Evolutionary conservation across 495 filamentous ascomycete genomes (phyloP), one percentile per base, ranked within the genome.

Genomic region (Hamigera avellanea): DNA sequence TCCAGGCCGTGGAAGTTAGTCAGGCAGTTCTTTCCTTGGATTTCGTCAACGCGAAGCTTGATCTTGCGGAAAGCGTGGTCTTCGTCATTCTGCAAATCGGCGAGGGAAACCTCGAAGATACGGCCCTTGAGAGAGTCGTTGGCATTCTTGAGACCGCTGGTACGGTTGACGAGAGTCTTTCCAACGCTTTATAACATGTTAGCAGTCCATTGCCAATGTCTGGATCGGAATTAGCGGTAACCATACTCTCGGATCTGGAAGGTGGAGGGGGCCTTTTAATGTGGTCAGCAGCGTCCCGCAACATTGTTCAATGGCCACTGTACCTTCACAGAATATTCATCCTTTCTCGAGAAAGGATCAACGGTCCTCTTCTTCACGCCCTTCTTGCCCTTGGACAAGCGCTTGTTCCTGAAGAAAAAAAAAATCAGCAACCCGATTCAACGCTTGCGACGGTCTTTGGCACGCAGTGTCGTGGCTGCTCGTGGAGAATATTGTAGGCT

Each of bases 1-100:
- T 98, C 91, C 61, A 98, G 76, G 50, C 91, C 91, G 74, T 98
- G 89, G 81, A 98, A 98, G 77, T 96, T 96, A 71, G 91, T 98
- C 52, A 98, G 74, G 69, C 91, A 98, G 79, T 95, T 98, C 78
- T 95, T 95, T 71, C 91, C 91, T 68, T 98, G 91, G 41, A 98
- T 80, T 68, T 98, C 91, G 56, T 98, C 91, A 50, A 98, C 85
- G 42, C 91, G 78, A 54, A 98, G 84, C 80, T 95, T 95, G 64
- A 98, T 73, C 76, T 98, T 98, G 70, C 91, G 86, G 80, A 96
- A 96, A 36, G 89, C 74, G 62, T 98, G 91, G 68, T 96, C 91
- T 75, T 98, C 91, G 59, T 98, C 91, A 67, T 95, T 96, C 71
- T 96, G 91, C 26, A 98, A 78, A 67, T 98, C 93, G 52, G 91